Evolutionary conservation across 2,329 filamentous ascomycete genomes (phyloP).

Genomic region (Simplicillium sp.): DNA sequence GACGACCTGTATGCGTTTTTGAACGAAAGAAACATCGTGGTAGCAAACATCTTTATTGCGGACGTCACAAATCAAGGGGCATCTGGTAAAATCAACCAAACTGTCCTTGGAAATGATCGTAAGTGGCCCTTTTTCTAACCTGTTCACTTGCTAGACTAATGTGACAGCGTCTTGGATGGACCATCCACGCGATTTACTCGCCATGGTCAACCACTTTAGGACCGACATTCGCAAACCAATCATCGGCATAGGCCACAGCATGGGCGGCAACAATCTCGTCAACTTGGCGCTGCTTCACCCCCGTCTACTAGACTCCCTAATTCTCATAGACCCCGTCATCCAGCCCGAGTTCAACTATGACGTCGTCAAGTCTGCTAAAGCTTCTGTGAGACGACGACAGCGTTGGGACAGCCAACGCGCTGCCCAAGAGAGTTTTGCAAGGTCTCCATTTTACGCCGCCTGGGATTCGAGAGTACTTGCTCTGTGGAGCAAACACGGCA

Average conservation of each 20-base stretch:
- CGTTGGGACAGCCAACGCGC: not conserved
- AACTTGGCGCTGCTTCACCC: conserved; percentile 66
- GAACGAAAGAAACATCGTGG: conserved; percentile 43
- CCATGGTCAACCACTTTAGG: conserved; percentile 71
- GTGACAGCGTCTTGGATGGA: conserved; percentile 73
- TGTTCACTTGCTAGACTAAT: not conserved
- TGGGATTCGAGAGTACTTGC: not conserved
- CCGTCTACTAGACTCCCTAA: conserved; percentile 58
- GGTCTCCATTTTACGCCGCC: not conserved
- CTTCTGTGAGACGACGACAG: not conserved
- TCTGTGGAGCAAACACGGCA: not conserved
- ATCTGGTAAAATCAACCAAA: conserved; percentile 65
- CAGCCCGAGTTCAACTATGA: conserved; percentile 23
- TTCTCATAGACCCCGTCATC: conserved; percentile 72
- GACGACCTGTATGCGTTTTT: conserved; percentile 49
- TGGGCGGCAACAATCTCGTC: conserved; percentile 59
- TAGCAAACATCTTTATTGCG: conserved; percentile 74
- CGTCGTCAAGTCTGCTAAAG: not conserved
- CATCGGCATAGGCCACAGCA: conserved; percentile 74
- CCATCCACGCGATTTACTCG: conserved; percentile 66
- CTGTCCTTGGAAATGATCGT: conserved; percentile 67
- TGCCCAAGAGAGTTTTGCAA: not conserved
- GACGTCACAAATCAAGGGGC: conserved; percentile 69
- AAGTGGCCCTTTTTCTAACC: conserved; percentile 18
- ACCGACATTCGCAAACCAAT: conserved; percentile 55